These are phyloP conservation scores for Alternaria metachromatica DNA, from an alignment of 2,329 filamentous ascomycete genomes.

Conservation along the genomic window DNA sequence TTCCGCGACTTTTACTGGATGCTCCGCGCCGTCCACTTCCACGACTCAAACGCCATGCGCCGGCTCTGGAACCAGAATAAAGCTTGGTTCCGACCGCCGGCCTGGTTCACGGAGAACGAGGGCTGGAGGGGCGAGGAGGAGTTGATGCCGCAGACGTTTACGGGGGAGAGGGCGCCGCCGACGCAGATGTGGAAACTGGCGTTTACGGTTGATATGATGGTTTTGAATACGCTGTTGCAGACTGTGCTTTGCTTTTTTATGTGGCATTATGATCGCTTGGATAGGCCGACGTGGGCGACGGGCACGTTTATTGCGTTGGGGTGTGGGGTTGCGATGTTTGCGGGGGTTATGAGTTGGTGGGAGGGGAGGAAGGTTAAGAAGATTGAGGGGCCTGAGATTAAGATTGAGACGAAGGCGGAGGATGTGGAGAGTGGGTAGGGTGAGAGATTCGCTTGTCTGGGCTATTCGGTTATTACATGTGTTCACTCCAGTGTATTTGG, in stretches of 20 bases:
- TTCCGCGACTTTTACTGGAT: conserved; percentile 79
- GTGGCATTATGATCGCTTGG: conserved; percentile 77
- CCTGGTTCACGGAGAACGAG: conserved; percentile 65
- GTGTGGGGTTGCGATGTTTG: conserved; percentile 70
- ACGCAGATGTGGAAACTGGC: conserved; percentile 78
- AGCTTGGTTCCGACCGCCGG: conserved; percentile 75
- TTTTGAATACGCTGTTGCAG: conserved; percentile 81
- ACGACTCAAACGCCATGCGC: conserved; percentile 58
- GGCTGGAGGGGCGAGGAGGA: conserved; percentile 56
- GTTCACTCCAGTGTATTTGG: background rate
- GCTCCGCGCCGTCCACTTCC: conserved; percentile 62
- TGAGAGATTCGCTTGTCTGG: background rate
- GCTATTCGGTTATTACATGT: fast-evolving
- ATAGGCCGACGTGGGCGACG: conserved; percentile 77
- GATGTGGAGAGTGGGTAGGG: background rate
- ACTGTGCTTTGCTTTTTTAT: conserved; percentile 75
- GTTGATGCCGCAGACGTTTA: background rate
- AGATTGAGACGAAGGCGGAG: background rate
- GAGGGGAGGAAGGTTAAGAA: conserved; percentile 64
- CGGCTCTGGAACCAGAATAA: conserved; percentile 75
- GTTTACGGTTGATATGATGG: conserved; percentile 77
- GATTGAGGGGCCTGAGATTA: conserved; percentile 34
- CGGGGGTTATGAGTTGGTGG: conserved; percentile 71
- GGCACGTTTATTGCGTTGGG: conserved; percentile 71
- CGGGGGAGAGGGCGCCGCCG: conserved; percentile 50